Conservation (phyloP, 257 asterid species). For the Nicotiana undulata region DNA sequence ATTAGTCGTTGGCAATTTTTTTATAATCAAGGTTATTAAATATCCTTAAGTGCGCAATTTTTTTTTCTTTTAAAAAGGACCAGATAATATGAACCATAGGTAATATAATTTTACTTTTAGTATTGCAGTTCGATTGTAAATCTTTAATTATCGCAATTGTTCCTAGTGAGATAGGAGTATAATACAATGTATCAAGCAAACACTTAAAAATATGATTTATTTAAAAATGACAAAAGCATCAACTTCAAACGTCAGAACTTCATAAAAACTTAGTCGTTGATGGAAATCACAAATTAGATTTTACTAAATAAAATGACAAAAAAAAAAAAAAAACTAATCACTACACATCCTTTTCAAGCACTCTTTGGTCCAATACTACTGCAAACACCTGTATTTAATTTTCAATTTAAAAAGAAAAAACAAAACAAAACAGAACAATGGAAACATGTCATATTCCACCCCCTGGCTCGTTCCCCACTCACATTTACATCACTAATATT, state of each 20-base stretch:
- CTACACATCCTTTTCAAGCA: slow-evolving; percentile 29
- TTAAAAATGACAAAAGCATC: slow-evolving; percentile 3
- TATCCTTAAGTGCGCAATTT: neutral
- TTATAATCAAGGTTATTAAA: neutral
- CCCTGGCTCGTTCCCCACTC: slow-evolving; percentile 14
- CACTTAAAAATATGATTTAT: neutral
- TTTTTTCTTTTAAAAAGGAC: too few relatives aligned
- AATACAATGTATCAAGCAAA: neutral
- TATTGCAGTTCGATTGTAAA: too few relatives aligned
- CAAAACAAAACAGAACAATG: neutral
- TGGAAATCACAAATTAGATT: neutral
- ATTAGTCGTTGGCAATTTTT: too few relatives aligned
- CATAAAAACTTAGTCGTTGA: neutral
- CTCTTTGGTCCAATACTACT: slow-evolving; percentile 24
- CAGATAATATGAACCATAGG: neutral
- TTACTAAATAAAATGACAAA: neutral
- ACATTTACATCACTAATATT: slow-evolving; percentile 22
- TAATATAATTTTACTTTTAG: too few relatives aligned
- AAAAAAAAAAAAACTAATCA: neutral
- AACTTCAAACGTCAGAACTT: neutral
- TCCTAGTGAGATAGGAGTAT: neutral
- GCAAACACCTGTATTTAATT: slow-evolving; percentile 31
- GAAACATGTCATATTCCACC: slow-evolving; percentile 34
- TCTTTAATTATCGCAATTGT: too few relatives aligned
- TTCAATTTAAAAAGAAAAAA: neutral